Evolutionary conservation across 495 filamentous ascomycete species (phyloP).

Genomic region (Aspergillus affinis): DNA sequence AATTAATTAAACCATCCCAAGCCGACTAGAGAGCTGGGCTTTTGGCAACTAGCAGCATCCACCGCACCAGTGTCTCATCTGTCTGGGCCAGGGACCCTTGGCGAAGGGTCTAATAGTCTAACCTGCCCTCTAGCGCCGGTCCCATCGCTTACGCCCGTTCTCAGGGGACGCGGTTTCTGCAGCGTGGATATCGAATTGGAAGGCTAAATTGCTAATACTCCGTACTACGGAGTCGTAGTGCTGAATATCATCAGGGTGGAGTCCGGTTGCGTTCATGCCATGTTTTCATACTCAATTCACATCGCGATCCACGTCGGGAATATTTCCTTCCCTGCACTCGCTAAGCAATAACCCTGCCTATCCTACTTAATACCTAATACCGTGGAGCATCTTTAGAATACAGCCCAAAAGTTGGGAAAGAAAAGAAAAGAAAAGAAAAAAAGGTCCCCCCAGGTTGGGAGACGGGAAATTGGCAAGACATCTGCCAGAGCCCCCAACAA

Average conservation of each 20-base stretch:
- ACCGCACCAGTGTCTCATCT: conserved; percentile 9
- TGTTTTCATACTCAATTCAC: not conserved
- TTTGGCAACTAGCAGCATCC: conserved; percentile 3
- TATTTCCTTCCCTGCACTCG: conserved; percentile 10
- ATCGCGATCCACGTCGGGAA: conserved; percentile 11
- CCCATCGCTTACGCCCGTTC: not conserved
- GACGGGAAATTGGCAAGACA: conserved; percentile 6
- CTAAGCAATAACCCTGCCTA: not conserved
- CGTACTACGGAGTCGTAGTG: too few relatives aligned
- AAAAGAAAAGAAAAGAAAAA: conserved; percentile 2
- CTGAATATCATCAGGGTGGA: too few relatives aligned
- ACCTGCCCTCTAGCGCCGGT: not conserved
- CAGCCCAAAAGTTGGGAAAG: conserved; percentile 4
- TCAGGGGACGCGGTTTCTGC: not conserved
- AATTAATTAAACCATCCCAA: conserved; percentile 2
- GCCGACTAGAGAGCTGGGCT: conserved; percentile 6
- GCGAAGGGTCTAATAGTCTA: not conserved
- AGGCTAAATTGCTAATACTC: too few relatives aligned
- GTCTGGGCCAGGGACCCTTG: conserved; percentile 4
- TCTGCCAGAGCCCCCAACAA: not conserved
- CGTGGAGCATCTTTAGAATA: conserved; percentile 21
- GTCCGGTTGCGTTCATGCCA: conserved; percentile 4
- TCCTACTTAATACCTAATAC: conserved; percentile 17
- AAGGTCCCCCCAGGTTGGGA: conserved; percentile 6
- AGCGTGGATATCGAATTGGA: too few relatives aligned